A percentile compares a stretch with the other conserved stretches of the same genome.
phyloP scores from a whole-genome alignment of 139 green algal genomes.

The Tetradesmus lagerheimii region DNA sequence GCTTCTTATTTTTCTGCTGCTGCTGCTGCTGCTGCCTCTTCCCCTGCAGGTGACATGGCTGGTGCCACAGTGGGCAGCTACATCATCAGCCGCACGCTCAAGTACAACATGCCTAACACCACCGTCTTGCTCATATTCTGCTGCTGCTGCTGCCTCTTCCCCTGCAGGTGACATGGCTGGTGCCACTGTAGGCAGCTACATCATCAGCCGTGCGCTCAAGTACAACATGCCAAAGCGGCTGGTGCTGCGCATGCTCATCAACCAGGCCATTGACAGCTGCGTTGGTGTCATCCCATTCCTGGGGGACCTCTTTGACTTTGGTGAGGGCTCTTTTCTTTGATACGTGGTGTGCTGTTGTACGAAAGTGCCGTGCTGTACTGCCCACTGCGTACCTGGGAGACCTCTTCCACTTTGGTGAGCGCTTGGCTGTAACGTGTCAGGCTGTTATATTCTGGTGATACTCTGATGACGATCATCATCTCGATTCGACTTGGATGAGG shows the following conservation, averaged over 20 bases:
- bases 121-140: too few species aligned
- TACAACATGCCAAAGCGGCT: constrained; percentile 36
- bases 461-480: too few species aligned
- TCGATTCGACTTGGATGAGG: too few species aligned
- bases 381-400: too few species aligned
- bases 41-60: not conserved
- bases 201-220: constrained; percentile 42
- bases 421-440: too few species aligned
- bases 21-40: not conserved
- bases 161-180: constrained; percentile 41
- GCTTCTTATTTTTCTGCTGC: not conserved
- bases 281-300: constrained; percentile 46
- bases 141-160: not conserved
- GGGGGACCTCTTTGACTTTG: constrained; percentile 69
- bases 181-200: constrained; percentile 38
- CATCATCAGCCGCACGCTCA: not conserved
- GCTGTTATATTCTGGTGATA: too few species aligned
- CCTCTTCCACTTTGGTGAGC: too few species aligned
- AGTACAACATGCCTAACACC: constrained; percentile 24
- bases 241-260: constrained; percentile 48
- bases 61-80: not conserved
- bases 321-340: constrained; percentile 14
- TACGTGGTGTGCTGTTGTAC: not conserved
- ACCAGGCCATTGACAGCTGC: constrained; percentile 45
- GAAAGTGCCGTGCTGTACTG: too few species aligned